These are phyloP conservation scores for Leccinum pellstonianum DNA, from an alignment of 768 basidiomycete species.

Conservation along the genomic window DNA sequence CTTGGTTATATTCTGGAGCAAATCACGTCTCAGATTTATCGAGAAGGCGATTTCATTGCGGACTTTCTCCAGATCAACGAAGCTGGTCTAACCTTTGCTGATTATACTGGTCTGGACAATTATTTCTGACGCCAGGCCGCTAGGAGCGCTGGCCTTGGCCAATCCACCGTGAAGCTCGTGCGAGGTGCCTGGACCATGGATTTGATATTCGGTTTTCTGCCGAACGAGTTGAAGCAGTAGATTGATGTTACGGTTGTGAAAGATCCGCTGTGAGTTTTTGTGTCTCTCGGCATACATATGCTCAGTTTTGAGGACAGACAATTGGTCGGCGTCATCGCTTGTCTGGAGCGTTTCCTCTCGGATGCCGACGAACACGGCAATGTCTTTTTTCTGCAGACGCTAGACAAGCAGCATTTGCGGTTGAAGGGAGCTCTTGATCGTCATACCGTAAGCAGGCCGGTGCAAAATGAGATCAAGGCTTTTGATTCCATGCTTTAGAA, in stretches of 20 bases:
- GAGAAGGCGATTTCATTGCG: constrained; percentile 84
- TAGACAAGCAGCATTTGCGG: constrained; percentile 82
- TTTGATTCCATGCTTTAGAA: constrained; percentile 44
- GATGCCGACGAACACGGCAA: constrained; percentile 83
- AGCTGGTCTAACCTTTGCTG: constrained; percentile 88
- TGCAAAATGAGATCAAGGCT: not conserved
- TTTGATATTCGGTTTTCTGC: no score
- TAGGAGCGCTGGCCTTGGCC: constrained; percentile 62
- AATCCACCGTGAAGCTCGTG: constrained; percentile 32
- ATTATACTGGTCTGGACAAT: constrained; percentile 90
- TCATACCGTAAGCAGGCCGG: constrained; percentile 53
- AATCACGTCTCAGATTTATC: constrained; percentile 68
- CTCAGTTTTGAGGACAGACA: constrained; percentile 52
- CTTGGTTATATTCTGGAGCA: constrained; percentile 74
- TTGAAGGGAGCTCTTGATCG: constrained; percentile 73
- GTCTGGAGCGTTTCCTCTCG: constrained; percentile 46
- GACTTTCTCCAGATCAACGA: constrained; percentile 94
- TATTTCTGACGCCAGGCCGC: constrained; percentile 92
- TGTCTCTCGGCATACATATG: not conserved
- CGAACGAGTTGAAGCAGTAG: constrained; percentile 55
- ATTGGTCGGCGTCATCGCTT: constrained; percentile 77
- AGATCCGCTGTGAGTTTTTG: constrained; percentile 61
- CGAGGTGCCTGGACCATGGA: no score
- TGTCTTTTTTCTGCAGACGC: constrained; percentile 63
- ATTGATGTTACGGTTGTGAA: constrained; percentile 59